These are phyloP conservation scores for Pelargonium cotyledonis DNA, from an alignment of 441 rosid species.

Conservation along the genomic window DNA sequence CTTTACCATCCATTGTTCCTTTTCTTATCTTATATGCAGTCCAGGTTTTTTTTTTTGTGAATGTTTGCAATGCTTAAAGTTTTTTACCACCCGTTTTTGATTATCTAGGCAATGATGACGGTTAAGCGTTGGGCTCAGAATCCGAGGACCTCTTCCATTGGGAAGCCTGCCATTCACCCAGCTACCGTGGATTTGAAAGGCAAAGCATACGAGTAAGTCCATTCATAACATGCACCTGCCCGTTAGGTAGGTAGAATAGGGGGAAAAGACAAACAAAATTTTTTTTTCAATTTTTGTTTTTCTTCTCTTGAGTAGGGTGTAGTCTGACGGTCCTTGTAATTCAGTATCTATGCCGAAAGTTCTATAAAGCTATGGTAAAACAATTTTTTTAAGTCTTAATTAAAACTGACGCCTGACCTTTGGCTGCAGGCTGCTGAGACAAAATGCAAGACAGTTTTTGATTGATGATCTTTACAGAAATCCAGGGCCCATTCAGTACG, in stretches of 20 bases:
- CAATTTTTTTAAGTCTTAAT: too few species aligned
- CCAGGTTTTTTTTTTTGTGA: neutral
- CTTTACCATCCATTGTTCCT: neutral
- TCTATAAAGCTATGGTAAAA: too few species aligned
- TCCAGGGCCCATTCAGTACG: conserved; percentile 94
- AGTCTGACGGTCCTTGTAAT: neutral
- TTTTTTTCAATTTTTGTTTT: neutral
- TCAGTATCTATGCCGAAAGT: too few species aligned
- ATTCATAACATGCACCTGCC: neutral
- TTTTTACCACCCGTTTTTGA: conserved; percentile 13
- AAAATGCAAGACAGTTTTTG: conserved; percentile 66
- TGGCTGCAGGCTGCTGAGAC: conserved; percentile 62
- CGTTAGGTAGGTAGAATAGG: neutral
- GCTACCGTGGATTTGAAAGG: conserved; percentile 90
- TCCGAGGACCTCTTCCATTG: conserved; percentile 62
- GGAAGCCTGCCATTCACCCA: conserved; percentile 94
- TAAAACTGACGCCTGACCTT: conserved; percentile 11
- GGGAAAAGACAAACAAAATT: too few species aligned
- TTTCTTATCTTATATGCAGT: neutral
- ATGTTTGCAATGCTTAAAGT: neutral
- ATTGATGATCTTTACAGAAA: conserved; percentile 91
- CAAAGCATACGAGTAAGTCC: conserved; percentile 87
- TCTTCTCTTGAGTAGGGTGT: neutral
- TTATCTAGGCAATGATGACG: conserved; percentile 81
- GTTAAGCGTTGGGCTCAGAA: conserved; percentile 90